Evolutionary conservation across 352 stramenopile genomes (phyloP).

Genomic region (Phytophthora sojae): DNA sequence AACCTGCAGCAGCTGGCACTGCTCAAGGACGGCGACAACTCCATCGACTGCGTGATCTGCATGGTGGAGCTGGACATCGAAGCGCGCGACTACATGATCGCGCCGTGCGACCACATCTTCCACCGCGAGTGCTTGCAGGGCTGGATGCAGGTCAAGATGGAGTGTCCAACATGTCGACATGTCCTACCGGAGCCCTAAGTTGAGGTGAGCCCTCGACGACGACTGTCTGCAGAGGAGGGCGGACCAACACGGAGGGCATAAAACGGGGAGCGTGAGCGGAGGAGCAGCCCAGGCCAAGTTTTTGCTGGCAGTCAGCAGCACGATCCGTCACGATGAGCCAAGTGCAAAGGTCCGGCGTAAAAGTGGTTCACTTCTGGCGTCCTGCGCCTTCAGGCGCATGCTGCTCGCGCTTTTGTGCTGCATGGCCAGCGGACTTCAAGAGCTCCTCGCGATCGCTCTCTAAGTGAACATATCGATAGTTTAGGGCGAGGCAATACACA

Average conservation of each 20-base stretch:
- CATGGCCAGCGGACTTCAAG: background rate
- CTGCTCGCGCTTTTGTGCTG: slow-evolving; percentile 18
- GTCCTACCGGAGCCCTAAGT: slow-evolving; percentile 87
- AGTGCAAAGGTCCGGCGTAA: slow-evolving; percentile 13
- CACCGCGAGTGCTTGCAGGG: slow-evolving; percentile 94
- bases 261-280: slow-evolving; percentile 18
- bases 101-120: slow-evolving; percentile 97
- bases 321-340: slow-evolving; percentile 18
- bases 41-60: slow-evolving; percentile 89
- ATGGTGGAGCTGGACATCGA: slow-evolving; percentile 86
- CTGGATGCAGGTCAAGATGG: slow-evolving; percentile 99
- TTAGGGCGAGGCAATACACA: slow-evolving; percentile 41
- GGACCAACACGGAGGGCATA: slow-evolving; percentile 38
- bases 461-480: slow-evolving; percentile 32
- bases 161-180: slow-evolving; percentile 95
- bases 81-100: slow-evolving; percentile 95
- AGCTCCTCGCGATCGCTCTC: slow-evolving; percentile 1
- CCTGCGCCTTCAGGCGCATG: slow-evolving; percentile 12
- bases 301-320: slow-evolving; percentile 10
- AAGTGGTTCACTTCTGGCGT: slow-evolving; percentile 14
- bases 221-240: slow-evolving; percentile 29
- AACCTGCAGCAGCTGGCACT: slow-evolving; percentile 72
- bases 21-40: slow-evolving; percentile 68
- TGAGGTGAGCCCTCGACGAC: slow-evolving; percentile 27
- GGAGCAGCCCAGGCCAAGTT: slow-evolving; percentile 14